phyloP scores from a whole-genome alignment of 495 filamentous ascomycete genomes.

The Penicillium macrosclerotiorum region DNA sequence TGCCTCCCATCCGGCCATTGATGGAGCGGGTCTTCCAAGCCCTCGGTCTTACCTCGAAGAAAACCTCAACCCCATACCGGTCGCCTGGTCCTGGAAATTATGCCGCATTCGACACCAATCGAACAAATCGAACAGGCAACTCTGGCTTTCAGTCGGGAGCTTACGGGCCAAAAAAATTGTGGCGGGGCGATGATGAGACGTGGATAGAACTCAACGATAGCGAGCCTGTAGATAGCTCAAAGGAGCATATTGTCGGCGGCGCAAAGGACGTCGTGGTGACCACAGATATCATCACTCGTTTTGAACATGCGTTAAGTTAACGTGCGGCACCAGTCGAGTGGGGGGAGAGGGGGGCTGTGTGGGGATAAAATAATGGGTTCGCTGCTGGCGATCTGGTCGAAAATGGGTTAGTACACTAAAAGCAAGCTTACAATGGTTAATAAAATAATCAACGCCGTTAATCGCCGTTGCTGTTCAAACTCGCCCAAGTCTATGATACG shows the following conservation, averaged over 20 bases:
- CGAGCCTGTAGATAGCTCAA: not conserved
- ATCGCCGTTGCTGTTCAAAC: too few relatives aligned
- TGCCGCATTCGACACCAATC: not conserved
- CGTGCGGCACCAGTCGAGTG: not conserved
- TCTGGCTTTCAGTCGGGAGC: not conserved
- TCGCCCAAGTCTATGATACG: too few relatives aligned
- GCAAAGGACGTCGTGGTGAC: not conserved
- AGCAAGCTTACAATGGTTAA: too few relatives aligned
- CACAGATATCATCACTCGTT: not conserved
- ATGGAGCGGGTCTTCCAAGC: slow-evolving; percentile 10
- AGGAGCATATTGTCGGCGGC: not conserved
- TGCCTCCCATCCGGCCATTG: slow-evolving; percentile 25
- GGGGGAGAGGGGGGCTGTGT: too few relatives aligned
- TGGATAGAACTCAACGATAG: not conserved
- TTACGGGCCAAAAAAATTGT: not conserved
- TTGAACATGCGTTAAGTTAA: not conserved
- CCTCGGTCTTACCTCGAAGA: slow-evolving; percentile 14
- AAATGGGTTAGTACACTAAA: too few relatives aligned
- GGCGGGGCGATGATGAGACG: not conserved
- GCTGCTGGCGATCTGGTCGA: too few relatives aligned
- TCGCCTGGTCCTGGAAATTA: not conserved
- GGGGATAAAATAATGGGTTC: too few relatives aligned
- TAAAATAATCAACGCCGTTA: too few relatives aligned
- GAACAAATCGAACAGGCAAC: not conserved
- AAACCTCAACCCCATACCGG: not conserved